Base-by-base conservation (phyloP, 768 basidiomycete species). In the Postia placenta region DNA sequence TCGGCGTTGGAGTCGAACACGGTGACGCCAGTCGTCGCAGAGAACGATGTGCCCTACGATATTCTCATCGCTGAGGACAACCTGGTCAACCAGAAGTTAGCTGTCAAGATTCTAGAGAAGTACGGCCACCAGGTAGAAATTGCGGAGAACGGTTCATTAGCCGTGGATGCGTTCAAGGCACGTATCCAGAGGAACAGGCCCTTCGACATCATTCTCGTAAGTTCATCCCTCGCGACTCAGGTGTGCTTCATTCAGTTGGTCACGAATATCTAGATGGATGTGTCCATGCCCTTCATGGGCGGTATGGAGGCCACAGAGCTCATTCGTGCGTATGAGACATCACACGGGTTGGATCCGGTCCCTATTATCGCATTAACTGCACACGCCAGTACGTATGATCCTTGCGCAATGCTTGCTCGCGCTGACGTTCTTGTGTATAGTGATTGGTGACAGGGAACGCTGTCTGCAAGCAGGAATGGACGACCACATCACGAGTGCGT, bases 261-360 rank as follows among this genome's bases (percentile, higher is more conserved):
- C 19, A 14, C 15, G 9, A 44, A 11, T 30, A 30, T 30, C n/a
- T 52, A 95, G 89, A 97, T 97, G 95, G 94, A 97, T 60, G 87
- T 96, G 12, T 96, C 93, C 11, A 94, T 95, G 92, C 92, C 93
- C 5, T 86, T 94, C 68, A 97, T 98, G 92, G 93, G 94, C 43
- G 94, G 95, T 55, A 92, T 95, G 84, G 94, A 99, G 67, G 92
- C 95, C 1, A 99, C 96, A 0, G 86, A 92, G 55, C 73, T 91
- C 49, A 96, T 97, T 53, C 81, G 95, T 45, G 77, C 80, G 30
- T 91, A 83, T 61, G 95, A 98, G 70, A 69, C 76, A 63, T 76
- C 83, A 53, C 81, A 81, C 54, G 75, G 80, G 6, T 70, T 92
- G 25, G 62, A 79, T 14, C 76, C 83, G 2, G 91, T 83, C 5